Conservation (phyloP, 2,329 filamentous ascomycete genomes). For the Diaporthe caulivora region DNA sequence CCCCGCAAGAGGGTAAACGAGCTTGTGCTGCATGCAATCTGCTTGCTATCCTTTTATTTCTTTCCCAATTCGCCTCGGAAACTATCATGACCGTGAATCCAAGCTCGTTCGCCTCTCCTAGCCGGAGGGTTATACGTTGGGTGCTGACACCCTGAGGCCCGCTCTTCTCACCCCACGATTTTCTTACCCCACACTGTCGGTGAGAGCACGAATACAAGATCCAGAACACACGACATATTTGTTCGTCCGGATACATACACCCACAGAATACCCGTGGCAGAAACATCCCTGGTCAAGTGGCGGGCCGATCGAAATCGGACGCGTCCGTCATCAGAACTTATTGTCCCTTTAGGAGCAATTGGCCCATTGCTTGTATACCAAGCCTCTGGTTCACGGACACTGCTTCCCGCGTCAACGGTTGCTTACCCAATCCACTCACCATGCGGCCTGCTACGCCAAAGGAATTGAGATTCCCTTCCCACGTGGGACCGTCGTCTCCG, state of each 20-base stretch:
- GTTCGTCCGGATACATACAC: slow-evolving; percentile 29
- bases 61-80: slow-evolving; percentile 45
- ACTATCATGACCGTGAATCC: slow-evolving; percentile 62
- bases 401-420: neutral
- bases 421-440: slow-evolving; percentile 36
- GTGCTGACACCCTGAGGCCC: slow-evolving; percentile 56
- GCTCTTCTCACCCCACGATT: slow-evolving; percentile 46
- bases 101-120: slow-evolving; percentile 56
- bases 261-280: slow-evolving; percentile 29
- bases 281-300: slow-evolving; percentile 23
- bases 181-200: slow-evolving; percentile 46
- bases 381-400: neutral
- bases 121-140: slow-evolving; percentile 60
- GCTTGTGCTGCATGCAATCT: slow-evolving; percentile 36
- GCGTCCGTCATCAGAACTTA: neutral
- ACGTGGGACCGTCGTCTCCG: slow-evolving; percentile 55
- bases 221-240: slow-evolving; percentile 35
- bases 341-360: neutral
- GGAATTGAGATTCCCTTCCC: slow-evolving; percentile 48
- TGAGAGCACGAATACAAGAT: slow-evolving; percentile 44
- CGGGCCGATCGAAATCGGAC: slow-evolving; percentile 20
- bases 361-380: slow-evolving; percentile 5
- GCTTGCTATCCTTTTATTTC: slow-evolving; percentile 22
- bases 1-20: slow-evolving; percentile 29
- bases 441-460: slow-evolving; percentile 53